Base-by-base conservation (phyloP, 352 stramenopile species). In the Globisporangium abappressorium region DNA sequence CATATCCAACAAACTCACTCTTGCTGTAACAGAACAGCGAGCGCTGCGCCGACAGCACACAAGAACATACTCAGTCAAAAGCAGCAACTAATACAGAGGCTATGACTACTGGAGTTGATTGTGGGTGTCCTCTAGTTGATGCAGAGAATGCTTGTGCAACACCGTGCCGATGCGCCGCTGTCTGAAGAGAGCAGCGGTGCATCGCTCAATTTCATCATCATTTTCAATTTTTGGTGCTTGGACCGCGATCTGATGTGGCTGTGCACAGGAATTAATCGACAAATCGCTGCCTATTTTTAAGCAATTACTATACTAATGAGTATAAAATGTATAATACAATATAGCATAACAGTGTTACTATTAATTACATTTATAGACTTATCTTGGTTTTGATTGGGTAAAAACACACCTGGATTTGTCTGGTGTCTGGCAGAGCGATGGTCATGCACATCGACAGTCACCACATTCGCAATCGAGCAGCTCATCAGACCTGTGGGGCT, bases 351-450 rank as follows among this genome's bases (percentile, higher is more conserved):
- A 12, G 3, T 51, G 2, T 22, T 51, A 24, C 8, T 0, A 49
- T 11, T 22, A 22, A 22, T 51, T 51, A 12, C 18, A 51, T 24
- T 9, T 46, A 15, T 20, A 15, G 6, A 1, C 18, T 9, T 20
- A 51, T 9, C 7, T 51, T 22, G 18, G 3, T 8, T 26, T n/a
- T 30, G 5, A 60, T 60, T 60, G 26, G 54, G 28, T 24, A 34
- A 47, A 61, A 62, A 47, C 30, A 9, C n/a, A 11, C 28, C 20
- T 11, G 34, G 18, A 63, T 51, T 66, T 47, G 49, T 61, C 49
- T 55, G 54, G 24, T 26, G 24, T 26, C 24, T 26, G 24, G 49
- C 14, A 67, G 62, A 59, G 36, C 36, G 62, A 59, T 62, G 62
- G 24, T 33, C n/a, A 67, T 51, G 34, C 62, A 22, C 57, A 53